These are phyloP conservation scores for Wallacemonas sp. DNA, from an alignment of 208 protist species.

Conservation along the genomic window DNA sequence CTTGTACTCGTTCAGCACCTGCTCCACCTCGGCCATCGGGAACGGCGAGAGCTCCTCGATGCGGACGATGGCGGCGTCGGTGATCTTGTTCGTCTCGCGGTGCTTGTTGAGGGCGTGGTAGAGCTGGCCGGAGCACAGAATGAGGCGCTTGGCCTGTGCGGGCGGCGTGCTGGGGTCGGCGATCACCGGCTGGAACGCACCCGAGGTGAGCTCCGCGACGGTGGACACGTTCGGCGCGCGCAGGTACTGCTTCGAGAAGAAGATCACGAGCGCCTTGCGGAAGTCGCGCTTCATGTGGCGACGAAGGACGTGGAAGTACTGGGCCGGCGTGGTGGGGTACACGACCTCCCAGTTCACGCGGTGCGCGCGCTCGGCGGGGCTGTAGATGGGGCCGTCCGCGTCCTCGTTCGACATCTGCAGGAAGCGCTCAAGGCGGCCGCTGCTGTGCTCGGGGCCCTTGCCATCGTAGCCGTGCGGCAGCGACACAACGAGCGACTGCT, in stretches of 20 bases:
- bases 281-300: conserved; percentile 98
- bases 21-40: conserved; percentile 93
- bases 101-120: conserved; percentile 93
- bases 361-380: conserved; percentile 60
- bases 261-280: conserved; percentile 97
- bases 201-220: conserved; percentile 50
- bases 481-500: conserved; percentile 95
- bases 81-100: conserved; percentile 54
- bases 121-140: conserved; percentile 97
- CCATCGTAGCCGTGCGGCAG: conserved; percentile 99
- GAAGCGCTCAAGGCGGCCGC: conserved; percentile 97
- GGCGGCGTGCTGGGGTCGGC: conserved; percentile 60
- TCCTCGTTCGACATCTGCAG: conserved; percentile 96
- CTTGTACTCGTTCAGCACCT: conserved; percentile 79
- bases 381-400: conserved; percentile 77
- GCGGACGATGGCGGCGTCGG: conserved; percentile 89
- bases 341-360: conserved; percentile 91
- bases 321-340: conserved; percentile 96
- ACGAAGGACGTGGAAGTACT: conserved; percentile 99
- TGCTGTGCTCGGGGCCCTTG: conserved; percentile 97
- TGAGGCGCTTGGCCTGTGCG: conserved; percentile 81
- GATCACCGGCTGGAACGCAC: conserved; percentile 84
- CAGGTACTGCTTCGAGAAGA: conserved; percentile 92
- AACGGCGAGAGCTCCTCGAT: conserved; percentile 98
- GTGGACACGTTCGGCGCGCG: conserved; percentile 86